Base-by-base conservation (phyloP, 1,139 yeast species). In the Pichiaceae sp. region DNA sequence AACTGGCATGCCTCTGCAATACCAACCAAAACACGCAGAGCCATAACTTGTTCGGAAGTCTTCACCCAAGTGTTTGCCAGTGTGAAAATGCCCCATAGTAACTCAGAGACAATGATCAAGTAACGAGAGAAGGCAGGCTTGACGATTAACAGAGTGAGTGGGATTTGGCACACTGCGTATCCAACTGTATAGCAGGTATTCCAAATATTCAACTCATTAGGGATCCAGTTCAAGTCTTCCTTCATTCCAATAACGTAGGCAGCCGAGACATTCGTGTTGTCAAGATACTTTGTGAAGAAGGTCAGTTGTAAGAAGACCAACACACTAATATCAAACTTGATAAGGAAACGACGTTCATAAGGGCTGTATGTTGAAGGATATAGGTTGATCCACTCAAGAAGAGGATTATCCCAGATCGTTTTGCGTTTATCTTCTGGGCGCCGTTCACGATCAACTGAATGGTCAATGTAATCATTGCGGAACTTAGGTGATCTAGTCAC, bases 251-350 rank as follows among this genome's bases (percentile, higher is more conserved):
- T 71, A 33, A 79, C 77, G 52, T 80, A 81, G n/a, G 87, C 86
- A 51, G 75, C 76, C 38, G 74, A 72, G 36, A 75, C 61, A 50
- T 72, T 74, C 33, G 76, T 65, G 41, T 70, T 71, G 53, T 81
- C 89, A 36, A 81, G 61, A 40, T 76, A 77, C 51, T 80, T 80
- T 34, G 77, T 78, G 82, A 84, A 81, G 54, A 78, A 79, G 21
- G 78, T 74, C 59, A 76, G 59, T 47, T 78, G 63, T 72, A 47
- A 35, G 52, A 75, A 79, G 32, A 75, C 57, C 2, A 80, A 72
- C 43, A 81, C 60, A 24, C 77, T 46, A 3, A 78, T 36, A 50
- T 82, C 93, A 32, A 82, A 57, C 52, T 82, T 82, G 29, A 60
- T 39, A 6, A 61, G 48, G 15, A 54, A 36, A 28, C 38, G 44